Base-by-base conservation (phyloP, 2,329 filamentous ascomycete genomes). In the Colletotrichum falcatum region DNA sequence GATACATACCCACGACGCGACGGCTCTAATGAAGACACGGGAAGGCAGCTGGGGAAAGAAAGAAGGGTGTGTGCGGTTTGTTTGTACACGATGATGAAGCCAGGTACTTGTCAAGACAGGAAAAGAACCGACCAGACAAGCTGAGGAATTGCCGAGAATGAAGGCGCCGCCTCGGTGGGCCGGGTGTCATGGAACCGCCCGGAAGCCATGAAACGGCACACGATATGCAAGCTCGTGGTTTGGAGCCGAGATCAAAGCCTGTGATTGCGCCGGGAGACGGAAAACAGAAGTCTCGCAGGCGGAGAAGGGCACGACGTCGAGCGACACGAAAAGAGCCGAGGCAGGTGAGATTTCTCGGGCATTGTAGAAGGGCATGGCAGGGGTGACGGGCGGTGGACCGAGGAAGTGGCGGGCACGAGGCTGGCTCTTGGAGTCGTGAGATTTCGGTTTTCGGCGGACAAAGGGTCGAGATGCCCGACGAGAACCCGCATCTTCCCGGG, bases 401-500 rank as follows among this genome's bases (percentile, higher is more conserved):
- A 71, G 68, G 68, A 58, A 68, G 65, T 44, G 37, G 30, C 20
- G 23, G 33, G 33, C 18, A 28, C 26, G 55, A 66, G 39, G 28
- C 23, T 49, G 53, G 30, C 37, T 37, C 16, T 63, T 58, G 65
- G 26, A 37, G 64, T 30, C 7, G 44, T 39, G 55, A 39, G 26
- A 33, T 37, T 18, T 70, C 68, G 64, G 20, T 63, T 68, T 63
- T 71, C 58, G 64, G 68, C 64, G 64, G 59, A 60, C 64, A 23
- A 68, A 71, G 58, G 58, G 58, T 63, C 35, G 14, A 16, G 64
- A 68, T 39, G 59, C 28, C 53, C 37, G 20, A 28, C 18, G 46
- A 30, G 30, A 71, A 68, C 68, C 68, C 68, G 68, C 64, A 71
- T 60, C 64, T 71, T 71, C 58, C 68, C 68, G 68, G 64, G 53